Conservation (phyloP, 768 basidiomycete species). For the Ramaria rubella region DNA sequence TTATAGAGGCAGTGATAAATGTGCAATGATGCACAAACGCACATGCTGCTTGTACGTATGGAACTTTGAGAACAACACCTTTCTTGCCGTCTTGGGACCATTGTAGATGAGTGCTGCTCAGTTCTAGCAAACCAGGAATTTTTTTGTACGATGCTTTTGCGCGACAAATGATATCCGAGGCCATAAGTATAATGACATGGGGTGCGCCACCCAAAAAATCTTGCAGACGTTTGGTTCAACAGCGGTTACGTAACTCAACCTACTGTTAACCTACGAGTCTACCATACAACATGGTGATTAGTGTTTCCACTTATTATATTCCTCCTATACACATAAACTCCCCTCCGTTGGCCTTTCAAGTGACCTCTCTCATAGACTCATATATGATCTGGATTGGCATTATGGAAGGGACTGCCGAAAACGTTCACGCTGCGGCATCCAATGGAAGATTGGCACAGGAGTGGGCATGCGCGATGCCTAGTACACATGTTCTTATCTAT, state of each 20-base stretch:
- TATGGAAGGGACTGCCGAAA: constrained; percentile 41
- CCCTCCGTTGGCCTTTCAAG: constrained; percentile 57
- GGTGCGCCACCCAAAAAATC: background rate
- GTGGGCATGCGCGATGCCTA: constrained; percentile 82
- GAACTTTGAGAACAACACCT: constrained; percentile 56
- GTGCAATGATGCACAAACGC: constrained; percentile 26
- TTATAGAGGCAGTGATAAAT: constrained; percentile 12
- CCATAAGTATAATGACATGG: constrained; percentile 7
- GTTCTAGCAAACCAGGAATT: constrained; percentile 62
- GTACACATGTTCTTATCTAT: constrained; percentile 28
- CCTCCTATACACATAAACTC: background rate
- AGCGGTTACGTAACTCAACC: constrained; percentile 8
- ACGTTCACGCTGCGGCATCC: constrained; percentile 39
- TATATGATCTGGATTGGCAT: constrained; percentile 80
- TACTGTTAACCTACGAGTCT: too few species aligned
- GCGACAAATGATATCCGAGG: constrained; percentile 39
- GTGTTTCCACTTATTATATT: background rate
- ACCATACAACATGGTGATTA: background rate
- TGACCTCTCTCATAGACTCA: constrained; percentile 60
- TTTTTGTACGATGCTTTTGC: constrained; percentile 86
- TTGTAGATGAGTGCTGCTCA: constrained; percentile 65
- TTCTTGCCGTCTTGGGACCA: constrained; percentile 75
- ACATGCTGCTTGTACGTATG: constrained; percentile 57
- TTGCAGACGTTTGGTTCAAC: background rate
- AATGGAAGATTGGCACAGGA: constrained; percentile 59